phyloP scores from a whole-genome alignment of 2,329 filamentous ascomycete genomes.

The Nigrograna mackinnonii region DNA sequence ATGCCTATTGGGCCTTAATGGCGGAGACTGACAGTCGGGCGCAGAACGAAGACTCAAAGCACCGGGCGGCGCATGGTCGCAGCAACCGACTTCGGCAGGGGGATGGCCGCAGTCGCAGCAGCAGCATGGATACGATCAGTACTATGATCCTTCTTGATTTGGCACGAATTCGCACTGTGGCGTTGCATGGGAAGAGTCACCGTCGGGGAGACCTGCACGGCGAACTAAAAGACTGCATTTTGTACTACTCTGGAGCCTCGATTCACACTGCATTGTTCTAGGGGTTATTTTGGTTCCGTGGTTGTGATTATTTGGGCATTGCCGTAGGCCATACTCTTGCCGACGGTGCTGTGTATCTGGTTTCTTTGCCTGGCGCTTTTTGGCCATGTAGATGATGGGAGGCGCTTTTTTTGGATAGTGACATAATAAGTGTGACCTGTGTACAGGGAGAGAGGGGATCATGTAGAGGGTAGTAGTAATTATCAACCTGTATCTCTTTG shows the following conservation, averaged over 20 bases:
- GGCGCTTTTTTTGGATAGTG: too few species aligned
- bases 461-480: too few species aligned
- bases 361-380: too few species aligned
- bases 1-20: neutral
- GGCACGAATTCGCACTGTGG: constrained; percentile 22
- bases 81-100: constrained; percentile 38
- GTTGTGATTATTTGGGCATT: too few species aligned
- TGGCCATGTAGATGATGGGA: too few species aligned
- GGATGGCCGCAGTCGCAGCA: constrained; percentile 34
- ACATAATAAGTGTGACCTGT: too few species aligned
- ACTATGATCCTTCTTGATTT: constrained; percentile 44
- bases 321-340: too few species aligned
- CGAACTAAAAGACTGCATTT: constrained; percentile 28
- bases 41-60: constrained; percentile 48
- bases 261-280: constrained; percentile 27
- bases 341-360: too few species aligned
- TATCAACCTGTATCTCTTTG: too few species aligned
- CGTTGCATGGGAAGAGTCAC: constrained; percentile 26
- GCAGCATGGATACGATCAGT: constrained; percentile 42
- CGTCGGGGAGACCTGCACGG: constrained; percentile 19
- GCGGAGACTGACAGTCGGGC: constrained; percentile 31
- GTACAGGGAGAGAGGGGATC: too few species aligned
- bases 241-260: constrained; percentile 20
- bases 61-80: constrained; percentile 39
- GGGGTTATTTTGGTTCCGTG: constrained; percentile 10